A percentile compares a stretch with the other conserved stretches of the same genome.
phyloP scores from a whole-genome alignment of 441 rosid genomes.

The Iberis amara region DNA sequence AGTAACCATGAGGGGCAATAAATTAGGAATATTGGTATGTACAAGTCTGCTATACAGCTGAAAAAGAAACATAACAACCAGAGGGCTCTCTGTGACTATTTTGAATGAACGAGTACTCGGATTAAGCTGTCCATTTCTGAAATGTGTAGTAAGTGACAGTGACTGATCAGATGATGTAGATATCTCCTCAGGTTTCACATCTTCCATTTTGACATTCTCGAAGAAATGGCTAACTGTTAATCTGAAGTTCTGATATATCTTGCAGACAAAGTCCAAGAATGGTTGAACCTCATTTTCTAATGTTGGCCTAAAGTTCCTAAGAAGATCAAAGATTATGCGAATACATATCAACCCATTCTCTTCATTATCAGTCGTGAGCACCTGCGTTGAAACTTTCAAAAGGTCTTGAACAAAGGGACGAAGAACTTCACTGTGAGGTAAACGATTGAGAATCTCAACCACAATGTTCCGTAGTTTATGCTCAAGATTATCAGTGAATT shows the following conservation, averaged over 20 bases:
- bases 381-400: slow-evolving; percentile 96
- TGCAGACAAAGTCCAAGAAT: slow-evolving; percentile 90
- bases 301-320: slow-evolving; percentile 85
- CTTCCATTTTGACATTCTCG: slow-evolving; percentile 61
- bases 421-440: slow-evolving; percentile 96
- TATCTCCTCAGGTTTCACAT: slow-evolving; percentile 69
- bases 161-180: slow-evolving; percentile 64
- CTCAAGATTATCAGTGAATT: slow-evolving; percentile 73
- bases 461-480: slow-evolving; percentile 86
- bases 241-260: slow-evolving; percentile 86
- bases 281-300: slow-evolving; percentile 94
- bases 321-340: slow-evolving; percentile 89
- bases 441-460: slow-evolving; percentile 87
- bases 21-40: slow-evolving; percentile 84
- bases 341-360: slow-evolving; percentile 94
- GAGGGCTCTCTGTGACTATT: slow-evolving; percentile 97
- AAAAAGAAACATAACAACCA: slow-evolving; percentile 94
- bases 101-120: slow-evolving; percentile 92
- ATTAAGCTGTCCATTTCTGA: slow-evolving; percentile 69
- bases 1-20: slow-evolving; percentile 92
- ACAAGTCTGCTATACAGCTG: slow-evolving; percentile 90
- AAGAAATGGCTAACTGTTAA: slow-evolving; percentile 82
- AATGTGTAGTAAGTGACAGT: slow-evolving; percentile 40
- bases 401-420: slow-evolving; percentile 98
- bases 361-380: slow-evolving; percentile 86